phyloP scores from a whole-genome alignment of 2,329 filamentous ascomycete species.

The Ophiostoma ips region DNA sequence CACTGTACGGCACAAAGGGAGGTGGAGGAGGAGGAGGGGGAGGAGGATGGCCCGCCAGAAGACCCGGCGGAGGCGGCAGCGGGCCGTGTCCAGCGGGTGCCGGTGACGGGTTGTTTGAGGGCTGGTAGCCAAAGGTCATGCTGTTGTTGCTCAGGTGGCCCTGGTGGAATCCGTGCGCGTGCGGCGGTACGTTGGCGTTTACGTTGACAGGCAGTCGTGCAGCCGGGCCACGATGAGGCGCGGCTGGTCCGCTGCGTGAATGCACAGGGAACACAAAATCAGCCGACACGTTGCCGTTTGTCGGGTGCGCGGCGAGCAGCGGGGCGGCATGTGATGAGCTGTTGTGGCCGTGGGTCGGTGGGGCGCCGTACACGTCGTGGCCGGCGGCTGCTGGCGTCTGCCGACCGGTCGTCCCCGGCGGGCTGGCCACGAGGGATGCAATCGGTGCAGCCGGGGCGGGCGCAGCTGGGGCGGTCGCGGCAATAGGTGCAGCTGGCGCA shows the following conservation, averaged over 20 bases:
- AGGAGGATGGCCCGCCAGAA: slow-evolving; percentile 19
- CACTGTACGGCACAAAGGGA: slow-evolving; percentile 3
- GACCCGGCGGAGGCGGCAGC: slow-evolving; percentile 23
- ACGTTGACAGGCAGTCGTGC: background rate
- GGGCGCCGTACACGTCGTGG: background rate
- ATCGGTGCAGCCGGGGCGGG: background rate
- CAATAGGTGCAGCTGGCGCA: background rate
- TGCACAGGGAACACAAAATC: slow-evolving; percentile 8
- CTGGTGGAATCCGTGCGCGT: slow-evolving; percentile 28
- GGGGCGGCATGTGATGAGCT: background rate
- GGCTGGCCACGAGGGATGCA: background rate
- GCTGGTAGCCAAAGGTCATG: slow-evolving; percentile 42
- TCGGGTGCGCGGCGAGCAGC: background rate
- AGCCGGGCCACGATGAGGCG: slow-evolving; percentile 1
- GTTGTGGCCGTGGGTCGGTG: background rate
- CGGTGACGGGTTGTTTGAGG: slow-evolving; percentile 45
- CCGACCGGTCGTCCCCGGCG: background rate
- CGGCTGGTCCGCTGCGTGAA: background rate
- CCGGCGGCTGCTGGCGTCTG: background rate
- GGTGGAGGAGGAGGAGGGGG: too few relatives aligned
- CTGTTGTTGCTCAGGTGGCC: slow-evolving; percentile 40
- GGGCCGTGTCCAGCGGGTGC: slow-evolving; percentile 24
- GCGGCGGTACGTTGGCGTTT: background rate
- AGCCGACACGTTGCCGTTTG: background rate
- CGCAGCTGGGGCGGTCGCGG: background rate